Evolutionary conservation across 2,329 filamentous ascomycete species (phyloP), one percentile per base, ranked within the genome.

Genomic region (Akanthomyces muscarius): DNA sequence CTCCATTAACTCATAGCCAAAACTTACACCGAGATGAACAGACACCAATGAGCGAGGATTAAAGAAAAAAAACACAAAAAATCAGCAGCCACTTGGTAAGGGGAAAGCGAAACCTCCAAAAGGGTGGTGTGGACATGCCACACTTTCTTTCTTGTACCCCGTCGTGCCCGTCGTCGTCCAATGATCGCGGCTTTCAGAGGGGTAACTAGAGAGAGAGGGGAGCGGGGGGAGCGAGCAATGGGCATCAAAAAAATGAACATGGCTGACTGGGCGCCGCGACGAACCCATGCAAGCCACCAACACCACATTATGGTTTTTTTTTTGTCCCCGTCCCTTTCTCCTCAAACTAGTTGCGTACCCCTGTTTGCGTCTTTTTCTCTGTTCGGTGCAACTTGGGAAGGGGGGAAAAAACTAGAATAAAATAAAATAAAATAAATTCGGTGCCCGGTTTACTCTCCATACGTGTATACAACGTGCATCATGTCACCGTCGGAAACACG

Each of bases 201-300:
- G 30, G 21, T 21, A 21, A 21, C 21, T 21, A 21, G 21, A 21
- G 21, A 21, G 28, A 30, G 28, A 30, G 28, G 6, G 28, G 28
- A 6, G 28, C 4, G 33, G 33, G 33, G 7, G 33, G 33, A 8
- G 33, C 28, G 28, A 30, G 28, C 28, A 6, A 6, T 38, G 47
- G 47, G 47, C 47, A 13, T 21, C 25, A 30, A 30, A 30, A 30
- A 13, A 36, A 41, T 28, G 52, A 41, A 54, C 33, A 33, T 38
- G 51, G 51, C 13, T 50, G 47, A 50, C 47, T 28, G 5, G 18
- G 14, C 18, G n/a, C 21, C 21, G 47, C 21, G 10, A 47, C 28
- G 56, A 59, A 59, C 30, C 56, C 56, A 59, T 59, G 56, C 56
- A 59, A 59, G 56, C 56, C 56, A 58, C 55, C 30, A 54, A 52